phyloP scores from a whole-genome alignment of 495 filamentous ascomycete species.

The Penicillium lividum region DNA sequence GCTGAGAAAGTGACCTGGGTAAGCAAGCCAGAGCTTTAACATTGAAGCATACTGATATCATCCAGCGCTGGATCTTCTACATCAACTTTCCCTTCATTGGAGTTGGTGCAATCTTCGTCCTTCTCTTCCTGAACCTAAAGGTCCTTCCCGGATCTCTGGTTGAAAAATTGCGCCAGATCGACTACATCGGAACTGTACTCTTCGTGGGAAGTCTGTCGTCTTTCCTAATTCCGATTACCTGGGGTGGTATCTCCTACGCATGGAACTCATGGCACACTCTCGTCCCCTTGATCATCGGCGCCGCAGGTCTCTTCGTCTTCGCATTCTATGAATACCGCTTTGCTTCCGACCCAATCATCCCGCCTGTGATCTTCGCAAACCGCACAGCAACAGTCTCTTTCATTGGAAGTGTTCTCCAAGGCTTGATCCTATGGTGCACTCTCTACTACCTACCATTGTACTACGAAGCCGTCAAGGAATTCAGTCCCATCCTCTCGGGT shows the following conservation, averaged over 20 bases:
- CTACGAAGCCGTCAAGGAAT: constrained; percentile 55
- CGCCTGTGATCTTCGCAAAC: constrained; percentile 48
- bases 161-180: constrained; percentile 52
- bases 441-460: constrained; percentile 53
- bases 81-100: constrained; percentile 59
- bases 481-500: constrained; percentile 46
- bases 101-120: constrained; percentile 44
- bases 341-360: constrained; percentile 52
- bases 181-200: constrained; percentile 60
- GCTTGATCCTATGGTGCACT: constrained; percentile 49
- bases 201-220: constrained; percentile 53
- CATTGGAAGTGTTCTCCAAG: constrained; percentile 47
- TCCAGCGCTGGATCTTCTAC: constrained; percentile 53
- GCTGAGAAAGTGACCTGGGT: constrained; percentile 65
- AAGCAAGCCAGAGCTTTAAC: constrained; percentile 9
- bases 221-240: constrained; percentile 52
- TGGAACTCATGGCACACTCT: constrained; percentile 55
- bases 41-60: background rate
- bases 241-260: constrained; percentile 52
- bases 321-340: constrained; percentile 49
- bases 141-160: constrained; percentile 36
- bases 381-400: constrained; percentile 48
- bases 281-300: constrained; percentile 58
- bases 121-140: constrained; percentile 52
- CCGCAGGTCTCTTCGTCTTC: constrained; percentile 45